Percentiles rank a stretch among this genome's conserved stretches.
Evolutionary conservation across 805 yeast genomes (phyloP).

Genomic region (Zygosaccharomyces lentus): DNA sequence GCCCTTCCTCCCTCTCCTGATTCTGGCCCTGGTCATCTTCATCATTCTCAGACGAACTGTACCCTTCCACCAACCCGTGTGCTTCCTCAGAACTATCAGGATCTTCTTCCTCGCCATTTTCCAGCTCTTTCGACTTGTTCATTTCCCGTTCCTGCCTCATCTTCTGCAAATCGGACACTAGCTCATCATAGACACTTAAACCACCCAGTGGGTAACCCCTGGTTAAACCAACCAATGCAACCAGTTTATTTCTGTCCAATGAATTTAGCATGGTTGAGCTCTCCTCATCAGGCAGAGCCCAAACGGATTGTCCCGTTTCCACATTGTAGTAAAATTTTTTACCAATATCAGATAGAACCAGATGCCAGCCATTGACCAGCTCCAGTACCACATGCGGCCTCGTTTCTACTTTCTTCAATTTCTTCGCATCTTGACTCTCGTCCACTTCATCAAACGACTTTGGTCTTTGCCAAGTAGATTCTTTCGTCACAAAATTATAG

Average conservation of each 20-base stretch:
- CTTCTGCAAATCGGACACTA: slow-evolving; percentile 15
- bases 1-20: slow-evolving; percentile 8
- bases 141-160: slow-evolving; percentile 4
- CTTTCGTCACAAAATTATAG: slow-evolving; percentile 36
- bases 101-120: slow-evolving; percentile 7
- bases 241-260: slow-evolving; percentile 30
- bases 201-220: slow-evolving; percentile 20
- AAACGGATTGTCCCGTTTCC: slow-evolving; percentile 29
- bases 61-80: slow-evolving; percentile 18
- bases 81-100: background rate
- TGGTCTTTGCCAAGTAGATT: slow-evolving; percentile 40
- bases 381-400: slow-evolving; percentile 18
- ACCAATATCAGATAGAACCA: slow-evolving; percentile 43
- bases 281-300: slow-evolving; percentile 37
- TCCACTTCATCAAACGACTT: slow-evolving; percentile 9
- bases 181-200: slow-evolving; percentile 17
- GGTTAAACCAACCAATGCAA: slow-evolving; percentile 24
- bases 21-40: slow-evolving; percentile 14
- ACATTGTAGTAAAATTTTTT: slow-evolving; percentile 40
- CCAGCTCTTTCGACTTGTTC: slow-evolving; percentile 11
- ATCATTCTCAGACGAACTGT: slow-evolving; percentile 22
- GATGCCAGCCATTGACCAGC: slow-evolving; percentile 37
- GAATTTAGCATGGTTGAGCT: slow-evolving; percentile 26
- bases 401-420: slow-evolving; percentile 10
- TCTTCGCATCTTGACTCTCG: slow-evolving; percentile 1